phyloP scores from a whole-genome alignment of 2,329 filamentous ascomycete genomes.

The Cadophora malorum region DNA sequence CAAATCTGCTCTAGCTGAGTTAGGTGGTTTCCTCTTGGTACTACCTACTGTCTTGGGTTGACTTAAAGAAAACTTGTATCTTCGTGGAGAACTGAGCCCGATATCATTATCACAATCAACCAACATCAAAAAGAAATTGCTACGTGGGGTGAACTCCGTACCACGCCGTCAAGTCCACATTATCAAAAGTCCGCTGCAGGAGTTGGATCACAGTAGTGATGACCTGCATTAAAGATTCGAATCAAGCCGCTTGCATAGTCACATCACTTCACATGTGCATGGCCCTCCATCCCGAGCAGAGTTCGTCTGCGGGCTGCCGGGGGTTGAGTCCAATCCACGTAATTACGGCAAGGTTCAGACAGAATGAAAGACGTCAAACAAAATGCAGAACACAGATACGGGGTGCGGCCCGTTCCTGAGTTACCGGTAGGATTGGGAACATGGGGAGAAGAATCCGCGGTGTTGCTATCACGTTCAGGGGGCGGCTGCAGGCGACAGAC shows the following conservation, averaged over 20 bases:
- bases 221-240: background rate
- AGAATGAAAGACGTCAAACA: background rate
- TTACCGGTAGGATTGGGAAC: slow-evolving; percentile 11
- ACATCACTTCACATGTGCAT: slow-evolving; percentile 10
- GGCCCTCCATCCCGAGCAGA: slow-evolving; percentile 7
- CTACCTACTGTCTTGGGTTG: background rate
- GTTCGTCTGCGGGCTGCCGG: background rate
- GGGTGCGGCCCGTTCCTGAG: slow-evolving; percentile 17
- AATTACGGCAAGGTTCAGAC: background rate
- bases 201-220: slow-evolving; percentile 1
- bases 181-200: background rate
- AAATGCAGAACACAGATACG: slow-evolving; percentile 16
- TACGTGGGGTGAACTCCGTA: background rate
- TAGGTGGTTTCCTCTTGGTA: background rate
- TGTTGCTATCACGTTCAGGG: slow-evolving; percentile 7
- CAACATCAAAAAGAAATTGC: slow-evolving; percentile 10
- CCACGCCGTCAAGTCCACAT: slow-evolving; percentile 14
- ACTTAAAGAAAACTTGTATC: background rate
- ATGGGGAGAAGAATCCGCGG: slow-evolving; percentile 9
- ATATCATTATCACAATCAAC: slow-evolving; percentile 5
- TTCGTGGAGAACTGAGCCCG: background rate
- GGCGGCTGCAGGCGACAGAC: slow-evolving; percentile 16
- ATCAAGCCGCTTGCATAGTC: slow-evolving; percentile 8
- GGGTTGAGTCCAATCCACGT: slow-evolving; percentile 2
- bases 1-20: background rate